Percentiles rank a stretch among this genome's conserved stretches.
Evolutionary conservation across 352 stramenopile species (phyloP).

Genomic region (Globisporangium canariense): DNA sequence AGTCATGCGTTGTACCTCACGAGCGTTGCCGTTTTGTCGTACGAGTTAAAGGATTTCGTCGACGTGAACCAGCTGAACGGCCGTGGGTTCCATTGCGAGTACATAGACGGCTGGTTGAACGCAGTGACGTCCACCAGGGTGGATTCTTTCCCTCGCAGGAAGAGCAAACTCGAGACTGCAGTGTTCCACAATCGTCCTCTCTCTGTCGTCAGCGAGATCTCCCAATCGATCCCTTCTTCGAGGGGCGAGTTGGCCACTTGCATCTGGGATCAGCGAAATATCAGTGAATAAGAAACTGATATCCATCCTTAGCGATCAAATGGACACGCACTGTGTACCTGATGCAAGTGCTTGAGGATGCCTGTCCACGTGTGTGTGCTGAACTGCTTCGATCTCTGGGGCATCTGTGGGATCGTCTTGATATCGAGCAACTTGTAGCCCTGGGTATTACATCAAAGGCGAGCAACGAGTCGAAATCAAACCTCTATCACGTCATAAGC

Average conservation of each 20-base stretch:
- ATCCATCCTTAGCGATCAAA: background rate
- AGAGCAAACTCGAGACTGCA: constrained; percentile 44
- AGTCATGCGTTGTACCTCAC: constrained; percentile 28
- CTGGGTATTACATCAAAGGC: constrained; percentile 17
- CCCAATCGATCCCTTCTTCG: constrained; percentile 65
- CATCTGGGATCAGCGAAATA: constrained; percentile 31
- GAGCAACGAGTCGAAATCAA: background rate
- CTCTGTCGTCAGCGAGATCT: constrained; percentile 31
- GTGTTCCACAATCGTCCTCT: constrained; percentile 30
- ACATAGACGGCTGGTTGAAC: constrained; percentile 48
- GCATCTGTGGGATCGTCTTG: constrained; percentile 69
- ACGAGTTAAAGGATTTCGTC: constrained; percentile 37
- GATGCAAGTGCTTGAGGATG: constrained; percentile 68
- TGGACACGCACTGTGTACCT: constrained; percentile 25
- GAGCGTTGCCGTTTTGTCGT: constrained; percentile 67
- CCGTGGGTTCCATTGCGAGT: constrained; percentile 32
- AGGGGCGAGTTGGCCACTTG: constrained; percentile 56
- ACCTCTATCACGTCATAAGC: too few relatives aligned
- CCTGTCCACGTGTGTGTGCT: constrained; percentile 73
- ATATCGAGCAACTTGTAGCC: constrained; percentile 71
- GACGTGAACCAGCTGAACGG: constrained; percentile 38
- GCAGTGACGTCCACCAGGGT: constrained; percentile 18
- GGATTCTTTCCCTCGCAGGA: constrained; percentile 40
- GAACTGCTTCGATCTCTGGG: constrained; percentile 62
- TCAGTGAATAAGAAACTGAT: background rate